Conservation (phyloP, 163 green algal genomes). For the Scenedesmus sp. region DNA sequence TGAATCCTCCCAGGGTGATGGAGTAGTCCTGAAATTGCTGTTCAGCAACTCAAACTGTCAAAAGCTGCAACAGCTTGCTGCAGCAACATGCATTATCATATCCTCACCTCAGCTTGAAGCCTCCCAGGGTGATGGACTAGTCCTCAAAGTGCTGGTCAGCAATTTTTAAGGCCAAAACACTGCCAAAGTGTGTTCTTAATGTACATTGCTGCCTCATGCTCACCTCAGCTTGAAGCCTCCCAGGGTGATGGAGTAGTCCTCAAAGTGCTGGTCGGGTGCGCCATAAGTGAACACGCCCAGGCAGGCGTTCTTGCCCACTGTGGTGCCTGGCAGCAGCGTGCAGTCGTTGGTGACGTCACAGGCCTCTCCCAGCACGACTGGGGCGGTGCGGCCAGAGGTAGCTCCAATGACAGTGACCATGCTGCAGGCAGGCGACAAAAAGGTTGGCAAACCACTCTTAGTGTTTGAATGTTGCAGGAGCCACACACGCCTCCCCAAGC, state of each 20-base stretch:
- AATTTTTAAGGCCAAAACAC: too few species aligned
- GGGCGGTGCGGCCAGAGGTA: not conserved
- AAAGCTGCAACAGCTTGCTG: too few species aligned
- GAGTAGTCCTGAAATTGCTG: not conserved
- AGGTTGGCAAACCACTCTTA: too few species aligned
- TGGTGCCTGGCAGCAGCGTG: not conserved
- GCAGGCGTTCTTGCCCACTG: not conserved
- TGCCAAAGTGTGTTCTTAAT: too few species aligned
- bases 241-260: slow-evolving; percentile 9
- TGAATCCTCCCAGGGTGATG: not conserved
- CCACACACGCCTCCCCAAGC: not conserved
- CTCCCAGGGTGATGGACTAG: not conserved
- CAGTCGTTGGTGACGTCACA: slow-evolving; percentile 22
- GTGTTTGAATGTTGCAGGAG: too few species aligned
- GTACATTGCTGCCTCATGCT: too few species aligned
- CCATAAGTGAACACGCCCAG: slow-evolving; percentile 15
- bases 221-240: not conserved
- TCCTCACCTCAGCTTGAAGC: not conserved
- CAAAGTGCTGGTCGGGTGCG: not conserved
- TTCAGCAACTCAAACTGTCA: not conserved
- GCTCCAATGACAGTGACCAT: not conserved
- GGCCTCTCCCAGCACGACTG: not conserved
- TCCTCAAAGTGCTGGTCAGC: not conserved
- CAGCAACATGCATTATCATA: too few species aligned
- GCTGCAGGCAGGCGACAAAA: not conserved